Evolutionary conservation across 441 rosid species (phyloP).

Genomic region (Euphorbia celastroides): DNA sequence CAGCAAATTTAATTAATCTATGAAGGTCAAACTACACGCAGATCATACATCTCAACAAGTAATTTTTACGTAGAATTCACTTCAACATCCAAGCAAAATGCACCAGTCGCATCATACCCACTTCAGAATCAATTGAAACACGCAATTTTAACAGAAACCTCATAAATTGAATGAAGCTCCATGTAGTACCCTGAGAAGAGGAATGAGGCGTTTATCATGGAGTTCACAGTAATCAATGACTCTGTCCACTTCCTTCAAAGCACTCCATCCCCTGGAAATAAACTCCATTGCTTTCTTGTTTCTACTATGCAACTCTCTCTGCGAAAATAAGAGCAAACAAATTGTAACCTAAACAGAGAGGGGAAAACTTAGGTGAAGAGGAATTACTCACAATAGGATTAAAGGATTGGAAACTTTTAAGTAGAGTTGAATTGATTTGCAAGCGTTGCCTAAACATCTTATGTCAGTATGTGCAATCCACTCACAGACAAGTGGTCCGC

Average conservation of each 20-base stretch:
- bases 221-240: constrained; percentile 81
- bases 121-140: neutral
- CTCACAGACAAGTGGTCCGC: neutral
- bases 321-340: constrained; percentile 12
- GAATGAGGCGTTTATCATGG: constrained; percentile 80
- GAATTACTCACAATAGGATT: constrained; percentile 9
- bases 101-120: neutral
- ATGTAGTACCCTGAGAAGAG: constrained; percentile 60
- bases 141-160: neutral
- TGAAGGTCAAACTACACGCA: neutral
- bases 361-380: neutral
- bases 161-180: constrained; percentile 1
- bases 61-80: neutral
- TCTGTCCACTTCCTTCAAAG: constrained; percentile 82
- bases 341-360: constrained; percentile 1
- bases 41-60: neutral
- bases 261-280: constrained; percentile 82
- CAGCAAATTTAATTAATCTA: neutral
- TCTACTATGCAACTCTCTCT: constrained; percentile 74
- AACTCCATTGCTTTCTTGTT: constrained; percentile 87
- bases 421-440: constrained; percentile 5
- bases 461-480: neutral
- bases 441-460: constrained; percentile 12
- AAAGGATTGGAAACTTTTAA: neutral
- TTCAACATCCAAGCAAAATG: neutral